Conservation (phyloP, 805 yeast species). For the Yarrowia alimentaria region DNA sequence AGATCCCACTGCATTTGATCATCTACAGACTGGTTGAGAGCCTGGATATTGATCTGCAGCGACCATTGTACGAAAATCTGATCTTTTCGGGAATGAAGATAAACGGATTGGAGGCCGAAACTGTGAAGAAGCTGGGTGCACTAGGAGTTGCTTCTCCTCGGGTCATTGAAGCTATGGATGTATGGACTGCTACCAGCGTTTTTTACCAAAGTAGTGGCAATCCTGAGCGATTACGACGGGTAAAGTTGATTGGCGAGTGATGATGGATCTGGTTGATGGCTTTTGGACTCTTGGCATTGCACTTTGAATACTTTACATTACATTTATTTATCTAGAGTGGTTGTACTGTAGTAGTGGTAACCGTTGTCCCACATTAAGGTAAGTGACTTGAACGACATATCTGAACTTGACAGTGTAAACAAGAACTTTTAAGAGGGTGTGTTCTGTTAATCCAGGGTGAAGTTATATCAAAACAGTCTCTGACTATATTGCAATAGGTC, state of each 20-base stretch:
- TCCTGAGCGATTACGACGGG: constrained; percentile 11
- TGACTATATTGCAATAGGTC: too few species aligned
- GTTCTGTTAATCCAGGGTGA: too few species aligned
- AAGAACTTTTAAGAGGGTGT: too few species aligned
- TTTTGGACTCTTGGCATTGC: too few species aligned
- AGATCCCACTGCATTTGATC: constrained; percentile 9
- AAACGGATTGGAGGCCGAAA: neutral
- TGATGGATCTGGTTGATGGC: too few species aligned
- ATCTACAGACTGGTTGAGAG: constrained; percentile 5
- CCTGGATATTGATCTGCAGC: constrained; percentile 3
- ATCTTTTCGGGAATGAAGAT: neutral
- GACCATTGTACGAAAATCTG: constrained; percentile 11
- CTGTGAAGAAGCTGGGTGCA: neutral
- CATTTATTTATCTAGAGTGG: neutral
- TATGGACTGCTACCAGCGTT: constrained; percentile 9
- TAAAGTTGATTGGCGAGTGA: constrained; percentile 24
- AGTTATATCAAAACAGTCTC: too few species aligned
- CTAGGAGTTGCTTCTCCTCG: neutral
- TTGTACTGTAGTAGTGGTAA: too few species aligned
- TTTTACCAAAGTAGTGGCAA: constrained; percentile 18
- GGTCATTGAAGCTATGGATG: constrained; percentile 8
- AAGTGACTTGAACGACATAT: too few species aligned
- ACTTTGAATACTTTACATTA: neutral
- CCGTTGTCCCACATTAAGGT: too few species aligned
- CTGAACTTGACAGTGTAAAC: too few species aligned